These are phyloP conservation scores for Triticum turgidum DNA, from an alignment of 176 grass and related monocot genomes.

Conservation along the genomic window DNA sequence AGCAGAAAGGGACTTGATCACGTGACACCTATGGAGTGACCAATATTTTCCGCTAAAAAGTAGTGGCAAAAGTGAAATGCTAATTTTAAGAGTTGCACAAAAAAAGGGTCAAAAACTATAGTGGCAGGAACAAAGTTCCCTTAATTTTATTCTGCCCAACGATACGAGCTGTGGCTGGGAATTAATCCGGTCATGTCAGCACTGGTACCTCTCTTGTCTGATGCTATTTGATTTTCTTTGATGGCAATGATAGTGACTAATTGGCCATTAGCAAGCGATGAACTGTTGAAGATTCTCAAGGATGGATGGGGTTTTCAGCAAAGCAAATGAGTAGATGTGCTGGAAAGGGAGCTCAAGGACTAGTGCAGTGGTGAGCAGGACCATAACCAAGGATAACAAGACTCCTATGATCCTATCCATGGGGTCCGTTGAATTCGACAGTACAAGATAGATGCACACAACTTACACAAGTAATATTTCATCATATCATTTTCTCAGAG, in stretches of 20 bases:
- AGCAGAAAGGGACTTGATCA: background rate
- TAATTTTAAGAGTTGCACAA: background rate
- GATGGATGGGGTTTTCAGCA: conserved; percentile 30
- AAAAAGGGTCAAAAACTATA: too few relatives aligned
- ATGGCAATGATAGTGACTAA: conserved; percentile 43
- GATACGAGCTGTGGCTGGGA: conserved; percentile 19
- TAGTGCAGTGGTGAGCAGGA: background rate
- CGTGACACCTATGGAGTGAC: background rate
- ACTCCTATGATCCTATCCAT: too few relatives aligned
- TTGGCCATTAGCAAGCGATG: conserved; percentile 38
- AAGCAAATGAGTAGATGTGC: conserved; percentile 48
- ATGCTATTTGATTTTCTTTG: conserved; percentile 37
- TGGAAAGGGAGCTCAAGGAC: conserved; percentile 21
- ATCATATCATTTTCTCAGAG: too few relatives aligned
- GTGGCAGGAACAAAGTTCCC: too few relatives aligned
- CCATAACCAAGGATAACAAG: background rate
- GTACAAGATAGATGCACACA: background rate
- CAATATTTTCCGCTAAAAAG: background rate
- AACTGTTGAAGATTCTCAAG: conserved; percentile 46
- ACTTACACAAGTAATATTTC: background rate
- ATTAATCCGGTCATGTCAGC: background rate
- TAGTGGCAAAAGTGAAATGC: too few relatives aligned
- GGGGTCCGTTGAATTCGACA: background rate
- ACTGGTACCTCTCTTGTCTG: conserved; percentile 21
- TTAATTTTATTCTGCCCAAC: background rate